Base-by-base conservation (phyloP, 306 rosid genomes). In the Benincasa hispida region DNA sequence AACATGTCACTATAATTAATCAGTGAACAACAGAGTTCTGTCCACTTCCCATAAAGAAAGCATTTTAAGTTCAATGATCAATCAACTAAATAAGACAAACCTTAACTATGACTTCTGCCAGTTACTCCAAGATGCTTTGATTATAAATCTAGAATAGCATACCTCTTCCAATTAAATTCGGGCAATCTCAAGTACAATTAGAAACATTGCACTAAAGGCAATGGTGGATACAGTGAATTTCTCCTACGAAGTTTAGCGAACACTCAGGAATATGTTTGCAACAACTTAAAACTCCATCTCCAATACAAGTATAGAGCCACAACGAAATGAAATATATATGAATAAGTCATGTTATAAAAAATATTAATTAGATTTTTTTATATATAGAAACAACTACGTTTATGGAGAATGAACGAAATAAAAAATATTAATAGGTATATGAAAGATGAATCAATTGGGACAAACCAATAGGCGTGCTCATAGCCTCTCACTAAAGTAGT, bases 381-480 rank as follows among this genome's bases (percentile, higher is more conserved):
- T n/a, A n/a, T n/a, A n/a, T n/a, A n/a, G n/a, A n/a, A n/a, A n/a
- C n/a, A n/a, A n/a, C n/a, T n/a, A n/a, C n/a, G n/a, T n/a, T n/a
- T n/a, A n/a, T n/a, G n/a, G n/a, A n/a, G n/a, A n/a, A n/a, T n/a
- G n/a, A n/a, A n/a, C n/a, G n/a, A n/a, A n/a, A n/a, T n/a, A n/a
- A n/a, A n/a, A n/a, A n/a, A n/a, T 25, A 17, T 34, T 80, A 53
- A 75, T 1, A 18, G 62, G 69, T 3, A 48, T 56, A 8, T 6
- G 19, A 81, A 76, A 79, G 82, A 81, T 61, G 8, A 73, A 41
- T 82, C 51, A 74, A 86, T 5, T 6, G 13, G 74, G 21, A 91
- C 90, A 76, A 81, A 92, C 96, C 98, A 90, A 89, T 92, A 92
- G n/a, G 94, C 95, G 79, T 92, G 98, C 90, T 92, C 96, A 91